Conservation (phyloP, 345 rosid species). For the Salix caprea region DNA sequence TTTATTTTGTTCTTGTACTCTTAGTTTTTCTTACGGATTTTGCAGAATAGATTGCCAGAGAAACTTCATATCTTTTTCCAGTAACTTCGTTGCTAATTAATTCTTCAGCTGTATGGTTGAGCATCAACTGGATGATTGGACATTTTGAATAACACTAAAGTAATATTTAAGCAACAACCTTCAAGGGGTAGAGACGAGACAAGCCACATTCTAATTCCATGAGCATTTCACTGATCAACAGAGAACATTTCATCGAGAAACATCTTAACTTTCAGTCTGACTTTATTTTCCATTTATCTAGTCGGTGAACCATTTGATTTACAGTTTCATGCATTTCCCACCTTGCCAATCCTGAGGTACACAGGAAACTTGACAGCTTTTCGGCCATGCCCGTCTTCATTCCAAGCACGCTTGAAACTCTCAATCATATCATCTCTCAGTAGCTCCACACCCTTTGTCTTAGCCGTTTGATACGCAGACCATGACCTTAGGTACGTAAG, state of each 20-base stretch:
- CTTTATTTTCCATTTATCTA: too few relatives aligned
- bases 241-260: not conserved
- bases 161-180: too few relatives aligned
- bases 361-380: constrained; percentile 56
- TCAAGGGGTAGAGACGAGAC: too few relatives aligned
- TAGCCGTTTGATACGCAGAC: constrained; percentile 72
- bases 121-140: too few relatives aligned
- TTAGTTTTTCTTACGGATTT: too few relatives aligned
- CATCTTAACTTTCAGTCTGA: not conserved
- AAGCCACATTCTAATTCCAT: too few relatives aligned
- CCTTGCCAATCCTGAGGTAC: constrained; percentile 60
- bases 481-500: constrained; percentile 56
- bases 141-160: too few relatives aligned
- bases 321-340: constrained; percentile 19
- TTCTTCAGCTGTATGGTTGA: too few relatives aligned
- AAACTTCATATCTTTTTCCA: too few relatives aligned
- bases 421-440: constrained; percentile 33
- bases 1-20: too few relatives aligned
- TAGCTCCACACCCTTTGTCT: constrained; percentile 59
- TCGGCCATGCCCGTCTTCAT: constrained; percentile 30
- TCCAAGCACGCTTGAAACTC: constrained; percentile 53
- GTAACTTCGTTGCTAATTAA: too few relatives aligned
- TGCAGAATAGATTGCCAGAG: too few relatives aligned
- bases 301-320: not conserved
- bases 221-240: not conserved